Percentiles rank a stretch among this genome's conserved stretches.
phyloP scores from a whole-genome alignment of 495 filamentous ascomycete genomes.

The Neurospora sp. region DNA sequence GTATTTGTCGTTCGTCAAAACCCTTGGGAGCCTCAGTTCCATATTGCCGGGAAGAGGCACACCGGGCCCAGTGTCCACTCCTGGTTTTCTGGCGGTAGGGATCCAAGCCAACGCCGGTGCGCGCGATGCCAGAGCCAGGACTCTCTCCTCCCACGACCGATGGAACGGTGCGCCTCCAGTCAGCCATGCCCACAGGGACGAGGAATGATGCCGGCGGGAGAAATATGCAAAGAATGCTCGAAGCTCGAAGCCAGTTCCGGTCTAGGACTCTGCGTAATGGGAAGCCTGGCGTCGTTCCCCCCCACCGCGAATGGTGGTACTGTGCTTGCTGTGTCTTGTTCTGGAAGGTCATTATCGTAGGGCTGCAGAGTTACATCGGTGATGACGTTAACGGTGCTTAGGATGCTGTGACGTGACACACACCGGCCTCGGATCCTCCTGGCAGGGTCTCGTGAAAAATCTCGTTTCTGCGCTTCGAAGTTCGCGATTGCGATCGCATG shows the following conservation, averaged over 20 bases:
- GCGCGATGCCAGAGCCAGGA: not conserved
- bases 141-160: not conserved
- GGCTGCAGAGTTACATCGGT: not conserved
- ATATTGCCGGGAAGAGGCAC: not conserved
- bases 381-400: not conserved
- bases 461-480: not conserved
- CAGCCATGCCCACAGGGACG: not conserved
- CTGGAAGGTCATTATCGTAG: not conserved
- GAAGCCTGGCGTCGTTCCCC: not conserved
- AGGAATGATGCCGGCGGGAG: not conserved
- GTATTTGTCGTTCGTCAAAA: not conserved
- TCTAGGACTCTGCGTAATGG: not conserved
- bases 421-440: not conserved
- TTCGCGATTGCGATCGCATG: not conserved
- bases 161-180: not conserved
- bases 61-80: not conserved
- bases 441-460: not conserved
- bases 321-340: not conserved
- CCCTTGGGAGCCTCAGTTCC: not conserved
- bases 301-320: not conserved
- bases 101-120: not conserved
- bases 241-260: not conserved
- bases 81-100: not conserved
- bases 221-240: not conserved
- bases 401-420: not conserved